phyloP scores from a whole-genome alignment of 768 basidiomycete species.

The Phaffia australis region DNA sequence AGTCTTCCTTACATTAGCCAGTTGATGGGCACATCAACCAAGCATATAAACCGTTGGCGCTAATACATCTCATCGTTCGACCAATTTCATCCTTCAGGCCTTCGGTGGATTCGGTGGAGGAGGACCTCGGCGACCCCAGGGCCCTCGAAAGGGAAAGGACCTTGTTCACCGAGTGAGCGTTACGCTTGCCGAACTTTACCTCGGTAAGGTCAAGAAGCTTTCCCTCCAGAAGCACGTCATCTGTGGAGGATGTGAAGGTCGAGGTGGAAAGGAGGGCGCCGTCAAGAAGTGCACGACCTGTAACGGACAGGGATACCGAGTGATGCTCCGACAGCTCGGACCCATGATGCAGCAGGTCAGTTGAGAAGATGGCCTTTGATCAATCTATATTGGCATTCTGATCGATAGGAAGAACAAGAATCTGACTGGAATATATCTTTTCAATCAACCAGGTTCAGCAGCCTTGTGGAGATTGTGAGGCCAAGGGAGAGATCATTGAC shows the following conservation, averaged over 20 bases:
- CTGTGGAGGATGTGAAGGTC: slow-evolving; percentile 86
- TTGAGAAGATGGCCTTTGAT: not conserved
- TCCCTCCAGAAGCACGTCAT: slow-evolving; percentile 90
- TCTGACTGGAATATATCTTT: not conserved
- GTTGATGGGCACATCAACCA: not conserved
- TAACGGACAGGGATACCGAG: slow-evolving; percentile 76
- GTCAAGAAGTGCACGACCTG: slow-evolving; percentile 68
- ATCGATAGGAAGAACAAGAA: not conserved
- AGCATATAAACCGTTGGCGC: not conserved
- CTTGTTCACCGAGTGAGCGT: slow-evolving; percentile 93
- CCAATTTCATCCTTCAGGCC: slow-evolving; percentile 13
- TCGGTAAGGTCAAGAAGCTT: slow-evolving; percentile 96
- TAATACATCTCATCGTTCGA: not conserved
- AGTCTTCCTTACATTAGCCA: not conserved
- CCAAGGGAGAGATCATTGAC: slow-evolving; percentile 91
- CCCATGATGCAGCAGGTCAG: slow-evolving; percentile 76
- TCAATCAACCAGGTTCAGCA: slow-evolving; percentile 66
- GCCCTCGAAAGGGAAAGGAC: slow-evolving; percentile 90
- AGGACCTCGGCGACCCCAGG: slow-evolving; percentile 37
- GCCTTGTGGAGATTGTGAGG: slow-evolving; percentile 82
- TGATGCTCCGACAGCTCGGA: slow-evolving; percentile 92
- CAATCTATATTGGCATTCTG: not conserved
- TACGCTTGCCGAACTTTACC: slow-evolving; percentile 96
- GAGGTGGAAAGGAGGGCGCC: slow-evolving; percentile 94
- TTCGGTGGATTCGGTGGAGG: slow-evolving; percentile 24